Percentiles rank a stretch among this genome's conserved stretches.
These are phyloP conservation scores for Epichloe baconii DNA, from an alignment of 2,329 filamentous ascomycete genomes.

Conservation along the genomic window DNA sequence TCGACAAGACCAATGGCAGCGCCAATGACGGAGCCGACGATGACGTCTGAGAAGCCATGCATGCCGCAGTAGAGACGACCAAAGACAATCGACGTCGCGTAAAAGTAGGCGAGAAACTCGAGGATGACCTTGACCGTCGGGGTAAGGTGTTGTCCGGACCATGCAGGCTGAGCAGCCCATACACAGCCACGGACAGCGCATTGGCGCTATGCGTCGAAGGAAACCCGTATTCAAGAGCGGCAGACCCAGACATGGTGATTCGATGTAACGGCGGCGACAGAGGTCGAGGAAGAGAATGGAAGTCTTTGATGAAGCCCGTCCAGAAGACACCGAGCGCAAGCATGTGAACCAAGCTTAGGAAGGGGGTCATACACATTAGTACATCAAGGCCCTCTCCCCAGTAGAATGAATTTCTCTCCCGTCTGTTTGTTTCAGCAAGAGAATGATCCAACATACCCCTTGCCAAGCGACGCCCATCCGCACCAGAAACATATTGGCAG, in stretches of 20 bases:
- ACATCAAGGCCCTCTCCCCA: background rate
- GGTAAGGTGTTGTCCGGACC: constrained; percentile 50
- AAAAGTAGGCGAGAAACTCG: constrained; percentile 64
- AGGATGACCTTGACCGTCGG: constrained; percentile 47
- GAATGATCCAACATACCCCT: constrained; percentile 51
- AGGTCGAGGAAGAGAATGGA: constrained; percentile 82
- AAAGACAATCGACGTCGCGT: constrained; percentile 77
- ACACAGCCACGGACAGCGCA: constrained; percentile 85
- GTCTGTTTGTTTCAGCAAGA: background rate
- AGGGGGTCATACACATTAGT: background rate
- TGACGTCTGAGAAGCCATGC: constrained; percentile 91
- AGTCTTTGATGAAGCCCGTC: constrained; percentile 88
- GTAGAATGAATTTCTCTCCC: too few species aligned
- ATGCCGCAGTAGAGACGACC: constrained; percentile 95
- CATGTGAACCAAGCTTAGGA: constrained; percentile 53
- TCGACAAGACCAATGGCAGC: constrained; percentile 47
- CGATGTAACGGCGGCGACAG: constrained; percentile 83
- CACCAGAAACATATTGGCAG: constrained; percentile 96
- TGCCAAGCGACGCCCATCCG: constrained; percentile 70
- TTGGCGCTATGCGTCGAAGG: constrained; percentile 96
- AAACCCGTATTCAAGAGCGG: constrained; percentile 91
- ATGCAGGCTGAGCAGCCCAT: constrained; percentile 59
- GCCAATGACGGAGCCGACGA: constrained; percentile 68
- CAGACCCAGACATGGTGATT: constrained; percentile 95
- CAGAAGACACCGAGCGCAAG: constrained; percentile 70